phyloP scores from a whole-genome alignment of 345 rosid species.

The Populus simonii region DNA sequence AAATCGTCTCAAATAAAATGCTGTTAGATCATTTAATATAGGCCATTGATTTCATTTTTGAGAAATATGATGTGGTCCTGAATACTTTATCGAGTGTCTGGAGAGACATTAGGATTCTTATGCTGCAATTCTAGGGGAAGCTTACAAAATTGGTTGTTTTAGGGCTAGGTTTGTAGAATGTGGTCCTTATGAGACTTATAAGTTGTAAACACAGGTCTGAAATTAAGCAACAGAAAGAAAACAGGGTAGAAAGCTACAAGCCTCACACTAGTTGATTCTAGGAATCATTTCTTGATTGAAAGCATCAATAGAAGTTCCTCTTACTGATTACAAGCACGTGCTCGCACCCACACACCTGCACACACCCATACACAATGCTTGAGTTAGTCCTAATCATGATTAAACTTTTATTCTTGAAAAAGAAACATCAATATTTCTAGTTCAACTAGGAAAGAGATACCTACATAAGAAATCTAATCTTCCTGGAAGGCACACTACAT shows the following conservation, averaged over 20 bases:
- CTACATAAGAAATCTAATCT: neutral
- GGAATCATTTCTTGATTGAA: neutral
- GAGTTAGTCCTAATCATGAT: neutral
- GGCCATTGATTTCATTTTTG: slow-evolving; percentile 45
- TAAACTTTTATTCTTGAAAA: neutral
- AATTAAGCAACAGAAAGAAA: neutral
- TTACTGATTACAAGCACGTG: neutral
- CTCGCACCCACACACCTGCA: neutral
- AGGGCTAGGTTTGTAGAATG: neutral
- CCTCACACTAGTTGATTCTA: slow-evolving; percentile 2
- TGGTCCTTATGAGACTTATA: neutral
- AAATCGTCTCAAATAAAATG: slow-evolving; percentile 28
- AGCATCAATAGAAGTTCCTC: neutral
- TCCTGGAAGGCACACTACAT: neutral
- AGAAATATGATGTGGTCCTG: slow-evolving; percentile 33
- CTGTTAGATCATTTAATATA: slow-evolving; percentile 35
- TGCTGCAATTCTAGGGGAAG: neutral
- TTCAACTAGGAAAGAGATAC: neutral
- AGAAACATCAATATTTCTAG: neutral
- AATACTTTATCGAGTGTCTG: slow-evolving; percentile 29
- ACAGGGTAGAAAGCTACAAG: neutral
- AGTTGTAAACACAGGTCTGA: neutral
- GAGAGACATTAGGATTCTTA: slow-evolving; percentile 31
- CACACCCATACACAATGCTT: neutral
- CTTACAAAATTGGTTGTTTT: neutral